These are phyloP conservation scores for Globisporangium irregulare DNA, from an alignment of 352 stramenopile species.

Conservation along the genomic window DNA sequence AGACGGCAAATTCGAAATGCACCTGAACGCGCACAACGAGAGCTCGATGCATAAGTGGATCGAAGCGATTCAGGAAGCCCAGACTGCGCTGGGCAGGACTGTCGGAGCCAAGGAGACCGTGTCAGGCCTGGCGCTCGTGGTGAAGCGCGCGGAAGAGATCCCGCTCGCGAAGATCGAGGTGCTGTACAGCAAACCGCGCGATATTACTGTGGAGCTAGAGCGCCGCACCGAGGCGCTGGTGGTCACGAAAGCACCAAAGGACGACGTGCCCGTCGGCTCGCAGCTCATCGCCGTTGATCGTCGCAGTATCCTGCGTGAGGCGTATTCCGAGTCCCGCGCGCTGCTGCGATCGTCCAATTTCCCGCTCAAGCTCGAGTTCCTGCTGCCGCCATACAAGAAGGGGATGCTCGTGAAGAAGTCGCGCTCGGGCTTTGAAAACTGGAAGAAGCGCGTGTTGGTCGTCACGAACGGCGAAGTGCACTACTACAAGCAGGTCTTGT, in stretches of 20 bases:
- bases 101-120: constrained; percentile 49
- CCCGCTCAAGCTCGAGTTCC: constrained; percentile 68
- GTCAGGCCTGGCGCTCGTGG: constrained; percentile 58
- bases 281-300: constrained; percentile 68
- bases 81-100: constrained; percentile 52
- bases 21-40: constrained; percentile 79
- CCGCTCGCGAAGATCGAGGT: constrained; percentile 62
- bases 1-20: constrained; percentile 82
- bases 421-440: constrained; percentile 83
- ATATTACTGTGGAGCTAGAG: constrained; percentile 75
- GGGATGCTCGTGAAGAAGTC: constrained; percentile 84
- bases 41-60: constrained; percentile 87
- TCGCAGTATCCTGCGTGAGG: constrained; percentile 61
- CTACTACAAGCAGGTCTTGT: constrained; percentile 75
- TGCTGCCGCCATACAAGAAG: constrained; percentile 82
- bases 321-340: constrained; percentile 50
- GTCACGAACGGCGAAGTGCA: constrained; percentile 80
- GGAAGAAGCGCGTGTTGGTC: constrained; percentile 79
- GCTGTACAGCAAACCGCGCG: constrained; percentile 50
- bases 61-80: constrained; percentile 75
- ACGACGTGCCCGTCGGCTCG: constrained; percentile 58
- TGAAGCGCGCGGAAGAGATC: constrained; percentile 80
- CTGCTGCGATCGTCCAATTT: constrained; percentile 52
- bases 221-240: constrained; percentile 74
- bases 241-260: constrained; percentile 48